Percentiles rank a stretch among this genome's conserved stretches.
Evolutionary conservation across 164 flowering plant species (phyloP).

Genomic region (Annona cherimola): DNA sequence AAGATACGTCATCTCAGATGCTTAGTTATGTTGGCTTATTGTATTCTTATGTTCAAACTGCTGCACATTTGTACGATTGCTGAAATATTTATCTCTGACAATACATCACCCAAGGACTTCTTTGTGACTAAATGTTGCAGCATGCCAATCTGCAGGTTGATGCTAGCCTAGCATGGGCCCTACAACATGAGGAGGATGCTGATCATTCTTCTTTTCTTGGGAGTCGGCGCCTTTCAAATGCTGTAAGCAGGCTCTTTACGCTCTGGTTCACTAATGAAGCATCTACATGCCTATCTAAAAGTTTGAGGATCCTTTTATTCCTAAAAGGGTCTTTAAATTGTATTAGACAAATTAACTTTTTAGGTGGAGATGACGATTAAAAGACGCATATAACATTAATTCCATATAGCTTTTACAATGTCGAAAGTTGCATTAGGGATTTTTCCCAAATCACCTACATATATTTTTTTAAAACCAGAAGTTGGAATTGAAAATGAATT

Average conservation of each 20-base stretch:
- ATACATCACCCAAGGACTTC: not conserved
- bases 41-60: not conserved
- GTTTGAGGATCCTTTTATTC: no score
- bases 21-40: not conserved
- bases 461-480: not conserved
- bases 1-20: not conserved
- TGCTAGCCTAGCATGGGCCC: slow-evolving; percentile 49
- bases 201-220: slow-evolving; percentile 22
- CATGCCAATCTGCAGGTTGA: slow-evolving; percentile 39
- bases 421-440: not conserved
- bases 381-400: no score
- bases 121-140: slow-evolving; percentile 5
- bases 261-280: not conserved
- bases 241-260: slow-evolving; percentile 35
- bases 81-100: not conserved
- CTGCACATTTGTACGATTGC: not conserved
- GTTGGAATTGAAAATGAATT: no score
- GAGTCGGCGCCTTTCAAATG: slow-evolving; percentile 17
- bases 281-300: no score
- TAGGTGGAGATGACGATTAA: no score
- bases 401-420: no score
- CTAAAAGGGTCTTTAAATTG: no score
- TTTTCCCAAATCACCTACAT: not conserved
- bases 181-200: slow-evolving; percentile 52
- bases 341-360: no score